Conservation (phyloP, 352 stramenopile genomes). For the Globisporangium heterothallicum region DNA sequence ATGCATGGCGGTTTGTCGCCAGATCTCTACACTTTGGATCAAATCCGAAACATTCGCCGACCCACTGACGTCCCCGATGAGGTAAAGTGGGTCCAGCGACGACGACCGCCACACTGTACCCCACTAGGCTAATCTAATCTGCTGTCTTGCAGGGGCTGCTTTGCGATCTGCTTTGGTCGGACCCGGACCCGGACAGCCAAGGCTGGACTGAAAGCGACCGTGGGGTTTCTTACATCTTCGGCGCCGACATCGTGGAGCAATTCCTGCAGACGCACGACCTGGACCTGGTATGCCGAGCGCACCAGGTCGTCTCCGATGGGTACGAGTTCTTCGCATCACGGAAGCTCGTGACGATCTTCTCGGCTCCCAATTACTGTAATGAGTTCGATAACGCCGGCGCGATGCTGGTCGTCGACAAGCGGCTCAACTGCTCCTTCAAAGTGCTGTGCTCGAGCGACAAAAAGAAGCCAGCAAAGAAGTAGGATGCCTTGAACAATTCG, state of each 20-base stretch:
- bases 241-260: constrained; percentile 94
- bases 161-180: constrained; percentile 86
- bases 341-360: constrained; percentile 99
- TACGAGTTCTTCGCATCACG: constrained; percentile 99
- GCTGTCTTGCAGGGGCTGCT: constrained; percentile 35
- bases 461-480: constrained; percentile 43
- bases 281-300: constrained; percentile 96
- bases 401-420: constrained; percentile 76
- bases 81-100: neutral
- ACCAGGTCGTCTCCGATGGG: constrained; percentile 99
- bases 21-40: constrained; percentile 95
- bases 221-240: constrained; percentile 99
- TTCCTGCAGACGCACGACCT: constrained; percentile 97
- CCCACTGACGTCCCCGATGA: constrained; percentile 84
- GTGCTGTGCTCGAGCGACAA: constrained; percentile 75
- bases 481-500: no score
- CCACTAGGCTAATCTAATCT: neutral
- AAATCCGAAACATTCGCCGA: constrained; percentile 90
- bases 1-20: constrained; percentile 93
- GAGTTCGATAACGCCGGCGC: constrained; percentile 99
- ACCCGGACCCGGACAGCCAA: constrained; percentile 80
- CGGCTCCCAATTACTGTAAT: constrained; percentile 99
- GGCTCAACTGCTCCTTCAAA: constrained; percentile 77
- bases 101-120: no score
- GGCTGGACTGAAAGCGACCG: constrained; percentile 96